Base-by-base conservation (phyloP, 139 green algal species). In the Limnomonas spitsbergensis region DNA sequence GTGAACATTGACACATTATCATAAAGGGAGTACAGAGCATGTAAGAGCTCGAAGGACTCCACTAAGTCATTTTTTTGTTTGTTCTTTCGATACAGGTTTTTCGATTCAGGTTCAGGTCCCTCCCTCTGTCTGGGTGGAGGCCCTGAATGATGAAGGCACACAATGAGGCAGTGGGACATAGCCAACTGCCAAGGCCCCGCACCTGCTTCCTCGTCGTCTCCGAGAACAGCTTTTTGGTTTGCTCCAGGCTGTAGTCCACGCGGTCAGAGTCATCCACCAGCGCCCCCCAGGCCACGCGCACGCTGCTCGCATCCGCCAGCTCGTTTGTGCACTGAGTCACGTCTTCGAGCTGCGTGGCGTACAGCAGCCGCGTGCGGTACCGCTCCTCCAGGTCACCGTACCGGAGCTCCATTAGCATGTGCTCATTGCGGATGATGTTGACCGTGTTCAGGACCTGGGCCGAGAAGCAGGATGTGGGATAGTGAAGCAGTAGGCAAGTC, bases 381-480 rank as follows among this genome's bases (percentile, higher is more conserved):
- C 92, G 85, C 85, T 96, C 92, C 80, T 95, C 88, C 40, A 96
- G 78, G 80, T 94, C 91, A 0, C 47, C 53, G 82, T 91, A 94
- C 1, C 82, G 66, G 42, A 96, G 73, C 84, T 96, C 92, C 85
- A 93, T 89, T 29, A 85, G 35, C 91, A 94, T 94, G 69, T 77
- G 72, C 37, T 84, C 81, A 67, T 75, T 80, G 66, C 83, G 83
- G 75, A 93, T 89, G 37, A 66, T 82, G 67, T 79, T 80, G 53
- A 93, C 78, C 2, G 83, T 88, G 81, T 85, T 89, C 2, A 93
- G 81, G 29, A 70, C 56, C 14, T 61, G 47, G n/a, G n/a, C n/a
- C n/a, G n/a, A n/a, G n/a, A n/a, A n/a, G n/a, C n/a, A n/a, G n/a
- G n/a, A n/a, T n/a, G n/a, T n/a, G n/a, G n/a, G n/a, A n/a, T n/a